Base-by-base conservation (phyloP, 345 rosid species). In the Eucalyptus pauciflora region DNA sequence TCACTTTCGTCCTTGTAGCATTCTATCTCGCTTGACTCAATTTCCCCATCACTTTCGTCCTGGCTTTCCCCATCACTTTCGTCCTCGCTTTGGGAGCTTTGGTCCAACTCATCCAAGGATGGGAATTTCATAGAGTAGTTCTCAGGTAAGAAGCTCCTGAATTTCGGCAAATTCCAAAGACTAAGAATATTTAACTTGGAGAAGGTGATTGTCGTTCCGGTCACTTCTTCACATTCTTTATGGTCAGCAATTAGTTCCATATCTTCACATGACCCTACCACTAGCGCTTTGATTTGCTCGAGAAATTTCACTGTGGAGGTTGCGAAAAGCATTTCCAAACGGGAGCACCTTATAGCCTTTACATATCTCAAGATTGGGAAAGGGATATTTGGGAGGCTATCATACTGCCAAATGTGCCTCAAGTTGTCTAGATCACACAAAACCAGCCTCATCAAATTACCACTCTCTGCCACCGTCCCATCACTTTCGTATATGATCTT, bases 381-480 rank as follows among this genome's bases (percentile, higher is more conserved):
- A 0, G 24, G 45, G 24, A 69, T 17, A 13, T 8, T 69, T 16
- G 81, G 81, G 2, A 33, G 45, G 33, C 10, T 11, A 2, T 17
- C 13, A 2, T 10, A 71, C 25, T 0, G 13, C 45, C 81, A 71
- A 71, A 71, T 33, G 45, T 17, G 25, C 46, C 81, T 2, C 46
- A 71, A 71, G 81, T 33, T 71, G 18, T 71, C 22, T 0, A 69
- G 2, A 69, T 69, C 7, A 31, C 12, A 6, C 43, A 33, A 31
- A 33, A 8, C 6, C 7, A 69, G 0, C 0, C 0, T 16, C 80
- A 3, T 31, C 80, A 69, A 69, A 31, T 67, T 15, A 31, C 7
- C 0, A 1, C 22, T 31, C 1, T 67, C 3, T 0, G 80, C 18
- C 5, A 8, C 43, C 0, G 7, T 69, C 41, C 6, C 24, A 16